These are phyloP conservation scores for Penicillium bovifimosum DNA, from an alignment of 495 filamentous ascomycete species.

Conservation along the genomic window DNA sequence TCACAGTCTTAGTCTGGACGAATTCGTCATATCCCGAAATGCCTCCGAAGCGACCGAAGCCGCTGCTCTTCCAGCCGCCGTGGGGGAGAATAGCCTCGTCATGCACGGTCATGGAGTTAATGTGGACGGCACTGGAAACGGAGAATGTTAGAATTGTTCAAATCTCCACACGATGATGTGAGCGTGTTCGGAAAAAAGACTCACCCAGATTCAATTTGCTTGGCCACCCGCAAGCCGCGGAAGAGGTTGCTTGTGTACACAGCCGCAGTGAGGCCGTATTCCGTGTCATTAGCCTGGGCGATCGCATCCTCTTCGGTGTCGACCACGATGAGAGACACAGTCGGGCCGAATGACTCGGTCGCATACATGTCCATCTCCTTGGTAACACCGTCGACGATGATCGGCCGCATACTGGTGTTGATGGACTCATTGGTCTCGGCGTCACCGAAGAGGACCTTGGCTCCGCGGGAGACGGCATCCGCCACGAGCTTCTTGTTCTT, in stretches of 20 bases:
- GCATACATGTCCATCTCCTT: slow-evolving; percentile 79
- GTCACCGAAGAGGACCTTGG: slow-evolving; percentile 58
- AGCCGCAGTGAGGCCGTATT: slow-evolving; percentile 45
- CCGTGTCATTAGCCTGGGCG: slow-evolving; percentile 46
- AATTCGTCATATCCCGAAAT: slow-evolving; percentile 64
- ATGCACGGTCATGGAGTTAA: slow-evolving; percentile 80
- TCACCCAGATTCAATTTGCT: slow-evolving; percentile 46
- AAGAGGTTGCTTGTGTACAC: slow-evolving; percentile 47
- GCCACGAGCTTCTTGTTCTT: slow-evolving; percentile 63
- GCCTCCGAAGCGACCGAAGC: slow-evolving; percentile 67
- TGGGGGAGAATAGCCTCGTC: slow-evolving; percentile 77
- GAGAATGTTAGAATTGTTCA: not conserved
- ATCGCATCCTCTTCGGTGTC: slow-evolving; percentile 47
- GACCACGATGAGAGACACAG: slow-evolving; percentile 51
- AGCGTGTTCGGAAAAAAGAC: slow-evolving; percentile 6
- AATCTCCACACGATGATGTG: not conserved
- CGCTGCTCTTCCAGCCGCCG: slow-evolving; percentile 81
- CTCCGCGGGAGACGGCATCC: slow-evolving; percentile 66
- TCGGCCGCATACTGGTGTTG: slow-evolving; percentile 59
- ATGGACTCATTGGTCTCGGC: slow-evolving; percentile 38
- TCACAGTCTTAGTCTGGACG: slow-evolving; percentile 78
- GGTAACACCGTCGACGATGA: slow-evolving; percentile 64
- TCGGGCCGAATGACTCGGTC: slow-evolving; percentile 79
- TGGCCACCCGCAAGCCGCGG: slow-evolving; percentile 43
- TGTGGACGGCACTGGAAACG: slow-evolving; percentile 62